Percentiles rank a stretch among this genome's conserved stretches.
Evolutionary conservation across 345 rosid genomes (phyloP).

Genomic region (Cardamine chenopodiifolia): DNA sequence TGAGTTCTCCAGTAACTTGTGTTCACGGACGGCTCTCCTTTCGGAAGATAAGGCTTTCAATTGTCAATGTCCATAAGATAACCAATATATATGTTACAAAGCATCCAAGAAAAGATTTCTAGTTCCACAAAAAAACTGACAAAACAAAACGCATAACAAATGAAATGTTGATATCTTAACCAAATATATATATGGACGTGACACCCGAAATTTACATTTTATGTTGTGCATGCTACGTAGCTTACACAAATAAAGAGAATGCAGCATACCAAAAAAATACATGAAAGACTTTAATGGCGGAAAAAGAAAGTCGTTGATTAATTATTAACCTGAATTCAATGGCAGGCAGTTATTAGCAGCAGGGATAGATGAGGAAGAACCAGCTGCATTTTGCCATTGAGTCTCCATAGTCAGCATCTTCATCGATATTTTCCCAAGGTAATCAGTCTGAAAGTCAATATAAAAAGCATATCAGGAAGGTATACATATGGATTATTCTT

Average conservation of each 20-base stretch:
- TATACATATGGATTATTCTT: too few relatives aligned
- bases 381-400: too few relatives aligned
- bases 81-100: neutral
- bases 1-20: conserved; percentile 59
- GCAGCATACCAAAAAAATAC: neutral
- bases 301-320: too few relatives aligned
- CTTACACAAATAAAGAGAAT: neutral
- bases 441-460: too few relatives aligned
- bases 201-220: neutral
- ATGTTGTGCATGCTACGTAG: neutral
- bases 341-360: neutral
- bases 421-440: too few relatives aligned
- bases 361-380: too few relatives aligned
- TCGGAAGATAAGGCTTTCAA: conserved; percentile 44
- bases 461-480: too few relatives aligned
- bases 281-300: too few relatives aligned
- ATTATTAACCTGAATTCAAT: too few relatives aligned
- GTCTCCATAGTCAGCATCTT: too few relatives aligned
- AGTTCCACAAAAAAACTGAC: neutral
- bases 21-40: conserved; percentile 46
- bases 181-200: too few relatives aligned
- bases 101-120: neutral
- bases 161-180: too few relatives aligned
- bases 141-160: neutral
- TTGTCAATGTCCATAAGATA: conserved; percentile 30